A percentile compares a stretch with the other conserved stretches of the same genome.
These are phyloP conservation scores for Vanilla planifolia DNA, from an alignment of 106 monocot species.

Conservation along the genomic window DNA sequence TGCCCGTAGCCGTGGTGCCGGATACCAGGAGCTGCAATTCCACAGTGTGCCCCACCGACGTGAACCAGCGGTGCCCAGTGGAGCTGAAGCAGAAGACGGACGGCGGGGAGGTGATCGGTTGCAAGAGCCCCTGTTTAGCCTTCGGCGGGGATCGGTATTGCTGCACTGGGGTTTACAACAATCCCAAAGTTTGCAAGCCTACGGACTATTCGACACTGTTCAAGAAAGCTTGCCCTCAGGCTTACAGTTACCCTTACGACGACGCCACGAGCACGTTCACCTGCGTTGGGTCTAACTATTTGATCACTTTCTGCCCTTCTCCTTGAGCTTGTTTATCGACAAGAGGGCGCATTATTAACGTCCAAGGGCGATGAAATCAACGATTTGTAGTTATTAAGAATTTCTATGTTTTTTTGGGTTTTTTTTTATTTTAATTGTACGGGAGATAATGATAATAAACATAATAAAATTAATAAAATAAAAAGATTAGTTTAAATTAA, in stretches of 20 bases:
- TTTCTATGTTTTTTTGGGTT: no score
- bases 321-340: no score
- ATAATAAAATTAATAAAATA: no score
- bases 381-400: no score
- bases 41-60: constrained; percentile 16
- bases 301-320: background rate
- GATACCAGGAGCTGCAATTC: constrained; percentile 8
- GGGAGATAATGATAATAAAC: no score
- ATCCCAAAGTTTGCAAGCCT: background rate
- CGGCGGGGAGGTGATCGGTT: background rate
- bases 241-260: constrained; percentile 12
- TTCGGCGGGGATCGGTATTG: background rate
- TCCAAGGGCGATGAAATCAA: no score
- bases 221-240: constrained; percentile 2
- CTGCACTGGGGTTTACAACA: background rate
- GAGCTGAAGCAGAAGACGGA: background rate
- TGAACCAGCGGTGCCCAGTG: constrained; percentile 15
- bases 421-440: no score
- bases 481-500: no score
- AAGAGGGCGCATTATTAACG: no score
- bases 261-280: constrained; percentile 12
- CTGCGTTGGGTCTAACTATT: background rate
- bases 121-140: constrained; percentile 1
- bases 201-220: constrained; percentile 5
- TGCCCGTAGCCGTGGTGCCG: constrained; percentile 20